Evolutionary conservation across 176 grass and related monocot genomes (phyloP).

Genomic region (Ampelocalamus luodianensis): DNA sequence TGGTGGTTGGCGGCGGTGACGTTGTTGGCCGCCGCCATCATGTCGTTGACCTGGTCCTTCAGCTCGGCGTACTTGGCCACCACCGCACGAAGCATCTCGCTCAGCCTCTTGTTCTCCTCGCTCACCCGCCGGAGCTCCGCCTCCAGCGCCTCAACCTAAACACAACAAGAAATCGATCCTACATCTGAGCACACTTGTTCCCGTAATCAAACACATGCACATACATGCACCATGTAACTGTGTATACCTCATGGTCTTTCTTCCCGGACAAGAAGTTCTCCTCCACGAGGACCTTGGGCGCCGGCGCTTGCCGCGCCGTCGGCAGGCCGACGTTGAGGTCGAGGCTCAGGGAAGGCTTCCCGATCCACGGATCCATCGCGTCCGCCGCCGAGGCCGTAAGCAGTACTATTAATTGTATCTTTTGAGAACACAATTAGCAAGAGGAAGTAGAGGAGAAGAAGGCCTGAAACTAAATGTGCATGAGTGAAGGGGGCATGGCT

Average conservation of each 20-base stretch:
- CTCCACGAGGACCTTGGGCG: conserved; percentile 41
- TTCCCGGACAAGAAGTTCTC: conserved; percentile 58
- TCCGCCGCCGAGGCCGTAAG: neutral
- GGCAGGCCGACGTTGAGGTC: conserved; percentile 62
- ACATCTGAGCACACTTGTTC: neutral
- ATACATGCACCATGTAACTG: neutral
- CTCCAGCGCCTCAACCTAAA: conserved; percentile 51
- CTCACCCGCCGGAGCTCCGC: conserved; percentile 60
- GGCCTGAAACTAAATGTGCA: neutral
- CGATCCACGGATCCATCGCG: conserved; percentile 60
- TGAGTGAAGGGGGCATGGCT: neutral
- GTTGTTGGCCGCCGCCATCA: conserved; percentile 7
- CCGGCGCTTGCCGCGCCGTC: neutral
- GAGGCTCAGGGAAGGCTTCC: conserved; percentile 58
- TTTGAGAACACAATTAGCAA: neutral
- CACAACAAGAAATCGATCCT: neutral
- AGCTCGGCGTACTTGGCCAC: conserved; percentile 63
- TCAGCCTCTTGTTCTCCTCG: conserved; percentile 67
- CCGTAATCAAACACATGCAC: neutral
- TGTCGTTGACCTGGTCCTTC: conserved; percentile 52
- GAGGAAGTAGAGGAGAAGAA: neutral
- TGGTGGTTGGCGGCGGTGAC: conserved; percentile 16
- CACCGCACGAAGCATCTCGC: conserved; percentile 57
- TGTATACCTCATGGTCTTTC: conserved; percentile 46
- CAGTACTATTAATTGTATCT: neutral